phyloP scores from a whole-genome alignment of 108 stramenopile genomes.

The Discostella stelligeroides region DNA sequence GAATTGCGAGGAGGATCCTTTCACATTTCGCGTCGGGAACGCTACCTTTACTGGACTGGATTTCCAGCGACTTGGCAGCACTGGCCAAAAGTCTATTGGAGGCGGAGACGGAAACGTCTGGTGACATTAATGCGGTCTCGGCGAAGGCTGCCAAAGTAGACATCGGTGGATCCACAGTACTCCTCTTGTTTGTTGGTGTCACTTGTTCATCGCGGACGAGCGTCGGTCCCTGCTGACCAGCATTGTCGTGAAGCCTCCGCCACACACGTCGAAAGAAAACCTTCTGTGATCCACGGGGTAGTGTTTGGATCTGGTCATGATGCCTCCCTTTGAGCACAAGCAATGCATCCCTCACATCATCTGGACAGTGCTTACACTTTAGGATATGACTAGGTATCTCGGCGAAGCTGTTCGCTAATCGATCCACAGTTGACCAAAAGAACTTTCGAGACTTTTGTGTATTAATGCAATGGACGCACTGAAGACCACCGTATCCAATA shows the following conservation, averaged over 20 bases:
- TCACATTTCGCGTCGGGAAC: slow-evolving; percentile 1
- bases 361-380: slow-evolving; percentile 78
- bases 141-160: neutral
- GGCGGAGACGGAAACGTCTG: slow-evolving; percentile 5
- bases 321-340: slow-evolving; percentile 70
- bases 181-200: slow-evolving; percentile 2
- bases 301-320: slow-evolving; percentile 73
- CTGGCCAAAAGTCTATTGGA: slow-evolving; percentile 23
- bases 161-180: neutral
- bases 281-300: slow-evolving; percentile 88
- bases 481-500: slow-evolving; percentile 85
- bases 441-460: slow-evolving; percentile 77
- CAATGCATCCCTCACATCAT: slow-evolving; percentile 70
- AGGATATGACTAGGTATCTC: slow-evolving; percentile 88
- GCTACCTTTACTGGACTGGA: neutral
- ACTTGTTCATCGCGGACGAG: slow-evolving; percentile 9
- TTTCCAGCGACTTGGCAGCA: slow-evolving; percentile 5
- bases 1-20: slow-evolving; percentile 72
- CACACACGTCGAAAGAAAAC: slow-evolving; percentile 90
- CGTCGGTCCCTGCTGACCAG: slow-evolving; percentile 23
- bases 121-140: slow-evolving; percentile 15
- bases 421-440: slow-evolving; percentile 89
- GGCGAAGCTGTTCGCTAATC: slow-evolving; percentile 88
- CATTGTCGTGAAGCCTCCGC: slow-evolving; percentile 80
- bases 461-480: slow-evolving; percentile 80